Evolutionary conservation across 2,329 filamentous ascomycete species (phyloP), one percentile per base, ranked within the genome.

Genomic region (Epichloe amarillans): DNA sequence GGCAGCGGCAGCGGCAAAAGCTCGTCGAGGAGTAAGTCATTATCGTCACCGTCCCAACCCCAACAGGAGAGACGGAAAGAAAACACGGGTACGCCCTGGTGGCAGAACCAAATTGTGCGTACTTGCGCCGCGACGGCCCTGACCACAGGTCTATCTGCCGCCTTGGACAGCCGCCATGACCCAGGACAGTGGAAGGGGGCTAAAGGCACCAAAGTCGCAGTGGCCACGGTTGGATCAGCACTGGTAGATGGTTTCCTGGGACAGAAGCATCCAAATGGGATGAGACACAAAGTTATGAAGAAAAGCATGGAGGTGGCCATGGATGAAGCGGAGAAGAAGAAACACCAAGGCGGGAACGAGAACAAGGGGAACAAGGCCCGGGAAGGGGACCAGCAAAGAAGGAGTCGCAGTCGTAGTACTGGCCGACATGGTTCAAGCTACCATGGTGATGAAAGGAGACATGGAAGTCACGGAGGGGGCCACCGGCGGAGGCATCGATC

Each of bases 151-250:
- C 71, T 72, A 3, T 64, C 73, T 43, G 72, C 72, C 3, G 72
- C 72, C 4, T 69, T 73, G 61, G 66, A 70, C 43, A 64, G 71
- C 46, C 70, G 71, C 47, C 65, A 69, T 45, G 69, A 74, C 12
- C 65, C 67, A 1, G 69, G 72, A 1, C 62, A 66, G 0, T 76
- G 73, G 73, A 62, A 71, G 5, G 71, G 73, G 1, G 62, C 70
- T 15, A 76, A 76, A 54, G 73, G 72, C 5, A 69, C 70, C 49
- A 72, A 72, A 48, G 62, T 76, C 3, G 73, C 71, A 2, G 71
- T 72, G 2, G 72, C 72, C 3, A 73, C 73, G 5, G 53, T 76
- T 1, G 71, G 72, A 30, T 72, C 73, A 1, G 73, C 72, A 0
- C 60, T 75, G 10, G 67, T 74, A 26, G 72, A 75, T 51, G 71